Conservation (phyloP, 257 asterid species). For the Osmanthus fragrans region DNA sequence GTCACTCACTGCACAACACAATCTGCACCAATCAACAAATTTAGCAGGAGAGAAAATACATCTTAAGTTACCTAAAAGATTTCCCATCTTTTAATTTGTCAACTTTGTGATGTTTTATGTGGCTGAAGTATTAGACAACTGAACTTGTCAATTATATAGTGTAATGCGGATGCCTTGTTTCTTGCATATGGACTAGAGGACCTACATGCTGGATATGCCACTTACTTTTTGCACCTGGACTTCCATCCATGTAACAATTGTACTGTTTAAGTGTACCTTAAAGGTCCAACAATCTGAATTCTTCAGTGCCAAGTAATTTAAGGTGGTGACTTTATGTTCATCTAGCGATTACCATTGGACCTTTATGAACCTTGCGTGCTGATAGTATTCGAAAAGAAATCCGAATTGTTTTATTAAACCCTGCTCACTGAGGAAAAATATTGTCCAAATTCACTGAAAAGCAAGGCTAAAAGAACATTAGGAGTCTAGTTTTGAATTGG, state of each 20-base stretch:
- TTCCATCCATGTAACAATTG: not conserved
- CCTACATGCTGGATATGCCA: not conserved
- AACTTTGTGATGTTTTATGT: not conserved
- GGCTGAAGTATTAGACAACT: not conserved
- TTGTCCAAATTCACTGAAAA: not conserved
- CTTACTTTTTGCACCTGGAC: not conserved
- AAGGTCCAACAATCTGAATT: not conserved
- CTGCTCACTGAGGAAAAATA: not conserved
- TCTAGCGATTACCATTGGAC: not conserved
- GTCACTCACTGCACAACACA: not conserved
- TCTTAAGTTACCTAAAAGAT: not conserved
- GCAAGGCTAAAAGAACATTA: not conserved
- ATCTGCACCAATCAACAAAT: not conserved
- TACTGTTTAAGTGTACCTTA: not conserved
- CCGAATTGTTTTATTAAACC: not conserved
- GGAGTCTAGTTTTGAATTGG: not conserved
- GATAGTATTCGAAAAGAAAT: not conserved
- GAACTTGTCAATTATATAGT: not conserved
- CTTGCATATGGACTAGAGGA: not conserved
- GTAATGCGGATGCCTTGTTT: not conserved
- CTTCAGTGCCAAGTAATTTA: not conserved
- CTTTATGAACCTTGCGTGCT: not conserved
- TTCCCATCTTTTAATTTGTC: not conserved
- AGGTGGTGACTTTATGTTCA: not conserved
- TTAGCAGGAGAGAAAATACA: not conserved